Evolutionary conservation across 2,329 filamentous ascomycete species (phyloP).

Genomic region (Penicillium sp.): DNA sequence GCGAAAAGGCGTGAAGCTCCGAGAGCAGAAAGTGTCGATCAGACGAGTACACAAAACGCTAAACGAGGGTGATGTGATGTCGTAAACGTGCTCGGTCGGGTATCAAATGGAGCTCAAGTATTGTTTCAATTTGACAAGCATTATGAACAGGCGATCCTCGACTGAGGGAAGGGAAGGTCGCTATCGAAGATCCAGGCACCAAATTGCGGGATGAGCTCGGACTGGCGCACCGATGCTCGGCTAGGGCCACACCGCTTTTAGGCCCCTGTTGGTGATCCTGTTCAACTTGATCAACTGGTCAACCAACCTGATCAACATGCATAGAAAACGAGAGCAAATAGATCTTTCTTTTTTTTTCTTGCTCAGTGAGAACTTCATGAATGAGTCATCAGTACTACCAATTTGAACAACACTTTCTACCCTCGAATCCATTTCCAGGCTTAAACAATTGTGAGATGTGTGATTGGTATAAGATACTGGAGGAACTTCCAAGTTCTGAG

Average conservation of each 20-base stretch:
- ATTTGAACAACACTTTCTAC: too few species aligned
- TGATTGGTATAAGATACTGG: too few species aligned
- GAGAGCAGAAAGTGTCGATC: background rate
- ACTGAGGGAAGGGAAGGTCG: background rate
- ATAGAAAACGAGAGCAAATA: too few species aligned
- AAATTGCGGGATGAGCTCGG: constrained; percentile 10
- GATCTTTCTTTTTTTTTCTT: too few species aligned
- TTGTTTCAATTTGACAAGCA: background rate
- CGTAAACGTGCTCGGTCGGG: background rate
- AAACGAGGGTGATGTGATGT: background rate
- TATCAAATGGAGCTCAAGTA: background rate
- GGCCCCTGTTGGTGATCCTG: background rate
- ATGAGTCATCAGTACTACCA: too few species aligned
- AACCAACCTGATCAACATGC: background rate
- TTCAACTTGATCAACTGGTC: background rate
- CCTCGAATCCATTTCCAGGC: too few species aligned
- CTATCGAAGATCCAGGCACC: constrained; percentile 1
- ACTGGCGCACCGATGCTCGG: background rate
- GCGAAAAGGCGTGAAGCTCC: background rate
- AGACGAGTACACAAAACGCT: background rate
- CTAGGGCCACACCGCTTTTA: constrained; percentile 7
- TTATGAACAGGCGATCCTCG: constrained; percentile 6
- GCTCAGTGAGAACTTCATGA: too few species aligned
- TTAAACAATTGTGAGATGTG: too few species aligned
- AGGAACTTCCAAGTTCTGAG: background rate